Conservation (phyloP, 768 basidiomycete genomes). For the button mushroom (Agaricus bisporus) region DNA sequence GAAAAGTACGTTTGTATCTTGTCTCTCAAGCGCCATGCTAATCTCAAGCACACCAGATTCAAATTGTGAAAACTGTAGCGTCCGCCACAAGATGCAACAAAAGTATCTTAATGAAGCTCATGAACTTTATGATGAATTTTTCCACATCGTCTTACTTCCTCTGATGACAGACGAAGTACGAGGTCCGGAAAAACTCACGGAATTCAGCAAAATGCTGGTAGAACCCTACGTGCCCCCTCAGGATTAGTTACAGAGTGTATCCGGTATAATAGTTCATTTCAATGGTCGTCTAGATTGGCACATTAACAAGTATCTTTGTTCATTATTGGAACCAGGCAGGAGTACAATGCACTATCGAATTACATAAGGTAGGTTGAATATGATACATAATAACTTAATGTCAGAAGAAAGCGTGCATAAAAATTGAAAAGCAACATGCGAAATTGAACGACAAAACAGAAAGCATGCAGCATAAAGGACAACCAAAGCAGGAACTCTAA, state of each 20-base stretch:
- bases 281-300: constrained; percentile 1
- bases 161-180: constrained; percentile 95
- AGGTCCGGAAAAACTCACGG: constrained; percentile 87
- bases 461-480: not conserved
- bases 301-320: not conserved
- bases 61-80: constrained; percentile 92
- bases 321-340: not conserved
- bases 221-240: constrained; percentile 66
- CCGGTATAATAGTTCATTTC: not conserved
- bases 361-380: not conserved
- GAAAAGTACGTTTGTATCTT: constrained; percentile 49
- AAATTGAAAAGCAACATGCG: not conserved
- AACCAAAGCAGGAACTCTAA: not conserved
- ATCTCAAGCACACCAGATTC: constrained; percentile 46
- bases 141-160: constrained; percentile 93
- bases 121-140: constrained; percentile 96
- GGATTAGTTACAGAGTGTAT: constrained; percentile 20
- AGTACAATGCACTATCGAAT: not conserved
- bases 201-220: constrained; percentile 90
- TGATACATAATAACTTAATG: constrained; percentile 3
- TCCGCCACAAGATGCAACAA: constrained; percentile 96
- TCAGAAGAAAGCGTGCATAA: not conserved
- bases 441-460: not conserved
- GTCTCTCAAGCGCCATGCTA: not conserved
- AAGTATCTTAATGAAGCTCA: constrained; percentile 96